These are phyloP conservation scores for Thraustotheca clavata DNA, from an alignment of 352 stramenopile genomes.

Conservation along the genomic window DNA sequence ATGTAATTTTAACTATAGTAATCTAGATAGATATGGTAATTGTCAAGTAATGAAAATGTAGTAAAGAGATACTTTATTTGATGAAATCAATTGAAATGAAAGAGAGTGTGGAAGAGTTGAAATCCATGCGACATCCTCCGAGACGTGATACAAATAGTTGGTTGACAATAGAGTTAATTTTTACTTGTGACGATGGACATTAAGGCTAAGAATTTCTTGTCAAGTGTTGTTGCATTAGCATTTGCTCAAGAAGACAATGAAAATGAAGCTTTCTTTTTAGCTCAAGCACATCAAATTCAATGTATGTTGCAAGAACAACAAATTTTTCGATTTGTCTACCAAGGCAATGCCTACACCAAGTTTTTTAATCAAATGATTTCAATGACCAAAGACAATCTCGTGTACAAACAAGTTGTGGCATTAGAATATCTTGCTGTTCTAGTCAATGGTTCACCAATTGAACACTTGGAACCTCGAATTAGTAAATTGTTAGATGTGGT, in stretches of 20 bases:
- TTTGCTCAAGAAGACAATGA: constrained; percentile 54
- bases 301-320: constrained; percentile 48
- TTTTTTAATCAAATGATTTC: constrained; percentile 54
- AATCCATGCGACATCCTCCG: neutral
- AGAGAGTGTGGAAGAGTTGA: too few relatives aligned
- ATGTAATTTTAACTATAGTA: too few relatives aligned
- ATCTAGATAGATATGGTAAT: too few relatives aligned
- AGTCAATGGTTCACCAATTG: constrained; percentile 46
- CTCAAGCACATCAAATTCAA: constrained; percentile 42
- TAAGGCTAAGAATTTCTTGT: constrained; percentile 68
- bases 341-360: constrained; percentile 69
- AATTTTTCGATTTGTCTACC: constrained; percentile 61
- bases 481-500: constrained; percentile 54
- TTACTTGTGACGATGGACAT: neutral
- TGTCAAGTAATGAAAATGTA: too few relatives aligned
- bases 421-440: constrained; percentile 54
- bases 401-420: constrained; percentile 33
- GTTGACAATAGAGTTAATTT: neutral
- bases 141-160: too few relatives aligned
- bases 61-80: too few relatives aligned
- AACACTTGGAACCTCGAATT: constrained; percentile 43
- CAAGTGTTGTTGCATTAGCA: constrained; percentile 58
- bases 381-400: constrained; percentile 33
- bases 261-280: constrained; percentile 29
- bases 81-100: too few relatives aligned